These are phyloP conservation scores for Phytopythium oedochilum DNA, from an alignment of 352 stramenopile genomes.

Conservation along the genomic window DNA sequence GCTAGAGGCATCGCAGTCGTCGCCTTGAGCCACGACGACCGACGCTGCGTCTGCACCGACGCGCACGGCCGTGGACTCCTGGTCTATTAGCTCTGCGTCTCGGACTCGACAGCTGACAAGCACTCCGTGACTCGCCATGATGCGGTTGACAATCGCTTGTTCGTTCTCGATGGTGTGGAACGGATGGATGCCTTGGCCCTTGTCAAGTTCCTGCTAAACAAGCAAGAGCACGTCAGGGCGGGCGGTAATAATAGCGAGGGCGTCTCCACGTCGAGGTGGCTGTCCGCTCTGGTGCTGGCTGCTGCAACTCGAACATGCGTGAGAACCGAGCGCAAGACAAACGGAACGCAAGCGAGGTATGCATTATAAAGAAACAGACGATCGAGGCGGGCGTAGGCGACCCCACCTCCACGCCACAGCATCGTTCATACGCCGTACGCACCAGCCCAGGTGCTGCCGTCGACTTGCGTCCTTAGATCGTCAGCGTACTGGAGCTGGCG, in stretches of 20 bases:
- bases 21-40: constrained; percentile 3
- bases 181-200: too few relatives aligned
- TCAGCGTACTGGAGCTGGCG: constrained; percentile 75
- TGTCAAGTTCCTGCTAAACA: background rate
- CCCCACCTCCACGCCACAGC: background rate
- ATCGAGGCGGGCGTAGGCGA: background rate
- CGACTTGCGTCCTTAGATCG: constrained; percentile 42
- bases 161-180: too few relatives aligned
- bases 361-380: background rate
- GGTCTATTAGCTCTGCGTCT: background rate
- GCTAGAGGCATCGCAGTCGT: too few relatives aligned
- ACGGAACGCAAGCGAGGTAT: background rate
- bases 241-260: background rate
- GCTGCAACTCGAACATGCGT: background rate
- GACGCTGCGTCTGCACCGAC: constrained; percentile 1
- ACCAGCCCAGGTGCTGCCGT: background rate
- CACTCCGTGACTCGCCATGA: constrained; percentile 33
- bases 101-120: constrained; percentile 67
- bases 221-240: background rate
- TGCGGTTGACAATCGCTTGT: background rate
- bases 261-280: too few relatives aligned
- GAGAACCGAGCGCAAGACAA: too few relatives aligned
- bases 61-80: background rate
- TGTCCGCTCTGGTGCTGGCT: background rate
- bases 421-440: background rate